Percentiles rank a stretch among this genome's conserved stretches.
These are phyloP conservation scores for Chlamydomonas incerta DNA, from an alignment of 139 green algal genomes.

Conservation along the genomic window DNA sequence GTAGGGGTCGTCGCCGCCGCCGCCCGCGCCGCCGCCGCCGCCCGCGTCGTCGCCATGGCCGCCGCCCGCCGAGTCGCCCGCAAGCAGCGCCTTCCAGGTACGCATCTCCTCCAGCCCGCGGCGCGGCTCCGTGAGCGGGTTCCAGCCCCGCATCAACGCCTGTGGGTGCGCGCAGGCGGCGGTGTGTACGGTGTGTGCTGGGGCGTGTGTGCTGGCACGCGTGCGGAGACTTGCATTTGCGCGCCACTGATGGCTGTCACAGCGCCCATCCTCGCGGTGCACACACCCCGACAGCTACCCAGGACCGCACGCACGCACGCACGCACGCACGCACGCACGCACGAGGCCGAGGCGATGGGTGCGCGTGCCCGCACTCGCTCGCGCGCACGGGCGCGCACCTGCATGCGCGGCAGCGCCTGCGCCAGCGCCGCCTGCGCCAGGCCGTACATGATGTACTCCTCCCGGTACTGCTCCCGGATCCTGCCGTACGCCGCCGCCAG, in stretches of 20 bases:
- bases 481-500: slow-evolving; percentile 61
- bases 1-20: slow-evolving; percentile 78
- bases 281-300: no score
- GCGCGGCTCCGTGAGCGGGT: slow-evolving; percentile 68
- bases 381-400: no score
- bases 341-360: no score
- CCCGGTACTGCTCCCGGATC: slow-evolving; percentile 62
- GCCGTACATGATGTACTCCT: slow-evolving; percentile 92
- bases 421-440: slow-evolving; percentile 77
- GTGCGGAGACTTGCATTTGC: no score
- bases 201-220: no score
- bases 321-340: not conserved
- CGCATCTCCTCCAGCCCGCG: slow-evolving; percentile 57
- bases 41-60: slow-evolving; percentile 59
- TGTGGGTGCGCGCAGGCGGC: not conserved
- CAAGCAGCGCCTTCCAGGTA: slow-evolving; percentile 78
- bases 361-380: no score
- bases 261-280: no score
- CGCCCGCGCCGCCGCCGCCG: slow-evolving; percentile 62
- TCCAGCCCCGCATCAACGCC: slow-evolving; percentile 64
- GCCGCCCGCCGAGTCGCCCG: slow-evolving; percentile 52
- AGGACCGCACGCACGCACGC: no score
- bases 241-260: no score
- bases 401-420: slow-evolving; percentile 63
- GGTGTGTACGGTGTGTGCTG: no score